Evolutionary conservation across 805 yeast species (phyloP), one percentile per base, ranked within the genome.

Genomic region (Candida fluviatilis): DNA sequence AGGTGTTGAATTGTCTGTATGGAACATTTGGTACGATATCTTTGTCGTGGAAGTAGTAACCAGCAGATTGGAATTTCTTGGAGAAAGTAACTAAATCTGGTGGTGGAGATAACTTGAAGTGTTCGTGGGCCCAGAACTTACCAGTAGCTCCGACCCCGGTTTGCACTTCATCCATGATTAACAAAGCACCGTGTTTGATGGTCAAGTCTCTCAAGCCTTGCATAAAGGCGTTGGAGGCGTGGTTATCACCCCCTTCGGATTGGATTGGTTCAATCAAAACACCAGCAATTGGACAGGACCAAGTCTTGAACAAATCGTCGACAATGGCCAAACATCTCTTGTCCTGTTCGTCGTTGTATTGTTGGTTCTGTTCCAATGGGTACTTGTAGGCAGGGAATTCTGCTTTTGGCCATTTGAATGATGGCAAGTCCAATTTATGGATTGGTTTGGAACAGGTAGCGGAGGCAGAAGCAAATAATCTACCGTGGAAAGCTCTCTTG

Each of bases 381-480:
- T 88, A 90, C 62, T 81, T 69, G 64, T 87, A 81, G 36, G 75
- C 52, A 47, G 98, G 98, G 71, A 82, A 90, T 46, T 87, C 88
- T 40, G 96, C 96, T 62, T 85, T 89, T 57, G 98, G 98, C 97
- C 97, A 90, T 57, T 86, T 78, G 71, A 90, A 90, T 5, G 95
- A 80, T 44, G 98, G 98, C 66, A 91, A 71, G 63, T 83, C 90
- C 62, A 90, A 70, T 70, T 91, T 90, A 73, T 90, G 98, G 52
- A 91, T 77, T 49, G 97, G 96, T 72, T 88, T 91, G 40, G 96
- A 88, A 61, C 95, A 80, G 28, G 98, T 90, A 48, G 87, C 79
- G 5, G 96, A 84, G 31, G 86, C 89, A 39, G 95, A 77, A 17
- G 96, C 98, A 67, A 90, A 88, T 47, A 89, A 67, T 66, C 98